Base-by-base conservation (phyloP, 257 asterid species). In the Solanum piurae region DNA sequence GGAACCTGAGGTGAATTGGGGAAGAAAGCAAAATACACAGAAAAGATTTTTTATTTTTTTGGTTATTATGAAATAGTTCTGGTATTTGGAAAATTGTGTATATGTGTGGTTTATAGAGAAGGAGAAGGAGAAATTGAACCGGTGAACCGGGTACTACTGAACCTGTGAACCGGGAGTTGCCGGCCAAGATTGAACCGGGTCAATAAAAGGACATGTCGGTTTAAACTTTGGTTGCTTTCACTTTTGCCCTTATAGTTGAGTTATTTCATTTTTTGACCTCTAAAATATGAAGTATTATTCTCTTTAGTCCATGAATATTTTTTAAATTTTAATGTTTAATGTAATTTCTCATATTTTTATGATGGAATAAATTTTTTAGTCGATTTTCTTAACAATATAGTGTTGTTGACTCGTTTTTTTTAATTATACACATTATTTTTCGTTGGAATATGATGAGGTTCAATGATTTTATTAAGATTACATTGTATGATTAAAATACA, bases 91-190 rank as follows among this genome's bases (percentile, higher is more conserved):
- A 62, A 33, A 21, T 55, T 55, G 25, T 55, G 64, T 55, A 0
- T 20, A 20, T 73, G 37, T 88, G 91, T 88, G 91, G 92, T 73
- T 88, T 89, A 71, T 60, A 85, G 87, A 85, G 87, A 40, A 86
- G 68, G 10, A 49, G 13, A 14, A 52, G n/a, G 64, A 55, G 75
- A 68, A 77, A 25, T 77, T 27, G 10, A 29, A 46, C 29, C 36
- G 25, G 85, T 46, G 66, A 80, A 80, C 66, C 85, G 62, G 66
- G 2, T 0, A 18, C 23, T 2, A 4, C 9, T 14, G 3, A 27
- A 46, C 46, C 36, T 9, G 16, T 80, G 68, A 80, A 80, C 85
- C 85, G 64, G 68, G 12, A 1, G 85, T 16, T 46, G 69, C 68
- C 29, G 69, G 85, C 85, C 42, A 79, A 44, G 1, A 4, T 27